A percentile compares a stretch with the other conserved stretches of the same genome.
Conservation (phyloP, 345 rosid genomes). For the Gossypium raimondii region DNA sequence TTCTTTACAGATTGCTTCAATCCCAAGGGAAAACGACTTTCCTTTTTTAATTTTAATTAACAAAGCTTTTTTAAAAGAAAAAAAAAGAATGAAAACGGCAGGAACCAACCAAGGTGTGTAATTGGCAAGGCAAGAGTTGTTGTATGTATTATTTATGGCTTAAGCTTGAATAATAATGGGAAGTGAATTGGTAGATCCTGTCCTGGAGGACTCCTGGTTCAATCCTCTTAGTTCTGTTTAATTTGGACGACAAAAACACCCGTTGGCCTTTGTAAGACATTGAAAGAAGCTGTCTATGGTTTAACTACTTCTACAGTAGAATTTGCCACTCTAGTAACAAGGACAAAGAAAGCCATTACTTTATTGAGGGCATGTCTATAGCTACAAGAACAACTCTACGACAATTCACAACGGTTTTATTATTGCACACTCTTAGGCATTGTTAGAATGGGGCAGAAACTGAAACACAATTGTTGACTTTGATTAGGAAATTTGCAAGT, state of each 20-base stretch:
- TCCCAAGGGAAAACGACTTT: slow-evolving; percentile 14
- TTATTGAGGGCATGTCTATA: neutral
- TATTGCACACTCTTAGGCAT: neutral
- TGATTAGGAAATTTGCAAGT: neutral
- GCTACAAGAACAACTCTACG: neutral
- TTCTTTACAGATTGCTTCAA: neutral
- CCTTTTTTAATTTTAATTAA: neutral
- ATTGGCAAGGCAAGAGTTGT: neutral
- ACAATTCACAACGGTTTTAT: neutral
- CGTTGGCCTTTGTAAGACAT: too few relatives aligned
- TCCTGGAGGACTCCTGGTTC: neutral
- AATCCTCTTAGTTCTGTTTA: neutral
- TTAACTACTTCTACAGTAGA: too few relatives aligned
- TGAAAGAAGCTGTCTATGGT: neutral
- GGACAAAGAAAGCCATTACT: too few relatives aligned
- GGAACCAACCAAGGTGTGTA: neutral
- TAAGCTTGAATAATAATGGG: neutral
- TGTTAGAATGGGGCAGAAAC: neutral
- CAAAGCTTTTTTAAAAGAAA: neutral
- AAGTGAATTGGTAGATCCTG: neutral
- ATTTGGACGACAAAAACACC: too few relatives aligned
- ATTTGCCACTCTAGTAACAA: too few relatives aligned
- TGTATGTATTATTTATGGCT: neutral
- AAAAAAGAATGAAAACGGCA: neutral
- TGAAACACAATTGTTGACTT: neutral